Conservation (phyloP, 2,329 filamentous ascomycete species). For the Talaromyces funiculosus region DNA sequence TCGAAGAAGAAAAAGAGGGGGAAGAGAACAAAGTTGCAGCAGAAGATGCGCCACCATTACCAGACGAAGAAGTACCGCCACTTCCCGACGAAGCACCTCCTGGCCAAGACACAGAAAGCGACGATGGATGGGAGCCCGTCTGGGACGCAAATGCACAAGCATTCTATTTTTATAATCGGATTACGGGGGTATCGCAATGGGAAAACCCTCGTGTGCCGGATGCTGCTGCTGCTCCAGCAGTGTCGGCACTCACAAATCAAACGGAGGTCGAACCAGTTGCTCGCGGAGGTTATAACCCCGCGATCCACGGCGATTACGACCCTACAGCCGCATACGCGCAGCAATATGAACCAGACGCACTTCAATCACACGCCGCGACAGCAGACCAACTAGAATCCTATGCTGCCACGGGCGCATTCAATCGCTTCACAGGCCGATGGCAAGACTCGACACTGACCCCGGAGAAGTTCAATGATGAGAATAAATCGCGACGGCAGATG, state of each 20-base stretch:
- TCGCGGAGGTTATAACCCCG: constrained; percentile 77
- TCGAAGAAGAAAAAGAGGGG: not conserved
- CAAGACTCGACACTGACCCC: constrained; percentile 63
- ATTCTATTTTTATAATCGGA: constrained; percentile 82
- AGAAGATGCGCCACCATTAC: constrained; percentile 37
- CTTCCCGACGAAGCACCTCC: constrained; percentile 51
- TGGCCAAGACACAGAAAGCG: constrained; percentile 32
- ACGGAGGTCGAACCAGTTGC: constrained; percentile 19
- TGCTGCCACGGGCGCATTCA: constrained; percentile 70
- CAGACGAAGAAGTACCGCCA: constrained; percentile 40
- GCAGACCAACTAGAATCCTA: constrained; percentile 42
- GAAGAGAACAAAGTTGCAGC: constrained; percentile 17
- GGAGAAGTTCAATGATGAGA: constrained; percentile 77
- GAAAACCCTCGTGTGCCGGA: constrained; percentile 73
- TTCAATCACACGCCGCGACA: constrained; percentile 24
- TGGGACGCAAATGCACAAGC: constrained; percentile 65
- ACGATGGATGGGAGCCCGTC: constrained; percentile 73
- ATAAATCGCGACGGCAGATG: constrained; percentile 83
- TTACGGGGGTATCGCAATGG: constrained; percentile 71
- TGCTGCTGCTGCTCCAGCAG: constrained; percentile 21
- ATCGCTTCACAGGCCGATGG: constrained; percentile 81
- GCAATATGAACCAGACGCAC: constrained; percentile 38
- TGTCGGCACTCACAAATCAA: constrained; percentile 18
- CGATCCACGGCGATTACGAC: constrained; percentile 94
- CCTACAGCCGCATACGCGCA: constrained; percentile 91